Evolutionary conservation across 2,329 filamentous ascomycete genomes (phyloP).

Genomic region (Penicillium crustosum): DNA sequence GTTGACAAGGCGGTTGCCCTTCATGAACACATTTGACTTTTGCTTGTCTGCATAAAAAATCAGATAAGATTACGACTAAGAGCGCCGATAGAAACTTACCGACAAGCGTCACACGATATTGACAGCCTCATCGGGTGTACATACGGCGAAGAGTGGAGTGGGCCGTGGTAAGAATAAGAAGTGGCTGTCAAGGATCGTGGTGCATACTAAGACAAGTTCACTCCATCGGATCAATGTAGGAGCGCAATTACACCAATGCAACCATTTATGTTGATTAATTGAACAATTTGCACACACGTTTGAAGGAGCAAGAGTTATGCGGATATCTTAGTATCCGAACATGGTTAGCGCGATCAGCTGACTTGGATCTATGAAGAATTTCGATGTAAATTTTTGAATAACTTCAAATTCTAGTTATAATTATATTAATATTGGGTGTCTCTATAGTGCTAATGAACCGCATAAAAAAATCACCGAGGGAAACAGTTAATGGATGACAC

Average conservation of each 20-base stretch:
- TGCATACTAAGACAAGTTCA: neutral
- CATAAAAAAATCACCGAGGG: neutral
- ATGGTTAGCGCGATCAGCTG: slow-evolving; percentile 9
- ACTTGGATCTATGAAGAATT: slow-evolving; percentile 1
- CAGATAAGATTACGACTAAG: neutral
- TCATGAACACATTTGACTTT: slow-evolving; percentile 41
- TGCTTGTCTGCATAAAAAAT: slow-evolving; percentile 26
- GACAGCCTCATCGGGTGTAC: slow-evolving; percentile 34
- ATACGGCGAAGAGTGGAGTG: slow-evolving; percentile 1
- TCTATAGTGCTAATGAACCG: slow-evolving; percentile 2
- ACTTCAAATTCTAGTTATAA: neutral
- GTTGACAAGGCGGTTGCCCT: slow-evolving; percentile 35
- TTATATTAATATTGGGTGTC: neutral
- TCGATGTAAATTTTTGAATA: neutral
- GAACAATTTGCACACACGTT: neutral
- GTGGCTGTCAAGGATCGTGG: slow-evolving; percentile 2
- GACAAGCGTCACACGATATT: slow-evolving; percentile 38
- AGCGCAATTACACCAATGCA: neutral
- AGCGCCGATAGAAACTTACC: slow-evolving; percentile 20
- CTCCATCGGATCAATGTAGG: slow-evolving; percentile 6
- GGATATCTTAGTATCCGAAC: neutral
- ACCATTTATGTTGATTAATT: neutral
- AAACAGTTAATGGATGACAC: slow-evolving; percentile 2
- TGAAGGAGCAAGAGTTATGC: neutral
- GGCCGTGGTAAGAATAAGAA: neutral